Conservation (phyloP, 768 basidiomycete species). For the Rhodotorula babjevae region DNA sequence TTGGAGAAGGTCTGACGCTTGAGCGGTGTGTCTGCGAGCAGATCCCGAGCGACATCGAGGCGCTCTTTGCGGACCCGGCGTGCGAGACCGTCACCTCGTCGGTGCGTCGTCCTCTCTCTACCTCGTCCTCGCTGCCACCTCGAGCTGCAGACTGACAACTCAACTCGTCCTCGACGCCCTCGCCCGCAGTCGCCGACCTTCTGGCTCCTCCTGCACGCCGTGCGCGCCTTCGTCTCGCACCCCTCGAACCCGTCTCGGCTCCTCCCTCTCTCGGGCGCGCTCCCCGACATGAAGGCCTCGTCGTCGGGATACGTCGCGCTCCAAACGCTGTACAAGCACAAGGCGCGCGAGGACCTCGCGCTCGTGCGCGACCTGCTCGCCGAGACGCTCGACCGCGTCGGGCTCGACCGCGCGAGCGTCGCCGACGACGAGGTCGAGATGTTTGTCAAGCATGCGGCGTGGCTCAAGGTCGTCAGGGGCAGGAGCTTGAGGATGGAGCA, state of each 20-base stretch:
- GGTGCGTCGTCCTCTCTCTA: slow-evolving; percentile 40
- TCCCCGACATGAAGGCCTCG: slow-evolving; percentile 95
- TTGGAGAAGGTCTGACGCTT: no score
- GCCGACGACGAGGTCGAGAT: slow-evolving; percentile 46
- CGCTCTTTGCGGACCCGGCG: slow-evolving; percentile 62
- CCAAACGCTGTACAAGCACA: slow-evolving; percentile 75
- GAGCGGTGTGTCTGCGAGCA: slow-evolving; percentile 39
- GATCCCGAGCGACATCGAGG: slow-evolving; percentile 65
- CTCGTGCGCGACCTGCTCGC: slow-evolving; percentile 41
- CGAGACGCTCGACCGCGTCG: slow-evolving; percentile 32
- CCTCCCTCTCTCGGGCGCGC: slow-evolving; percentile 72
- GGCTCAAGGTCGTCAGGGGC: slow-evolving; percentile 47
- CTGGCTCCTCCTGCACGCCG: slow-evolving; percentile 70
- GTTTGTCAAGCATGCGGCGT: slow-evolving; percentile 50
- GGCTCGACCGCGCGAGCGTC: slow-evolving; percentile 28
- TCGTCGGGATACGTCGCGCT: slow-evolving; percentile 76
- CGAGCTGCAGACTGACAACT: background rate
- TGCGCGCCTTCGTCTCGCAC: slow-evolving; percentile 57
- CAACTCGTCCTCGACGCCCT: no score
- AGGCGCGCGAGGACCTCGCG: slow-evolving; percentile 52
- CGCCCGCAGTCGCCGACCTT: slow-evolving; percentile 68
- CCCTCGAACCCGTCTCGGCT: slow-evolving; percentile 53
- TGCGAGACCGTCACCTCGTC: slow-evolving; percentile 52
- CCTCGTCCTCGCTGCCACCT: background rate
- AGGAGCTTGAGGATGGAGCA: slow-evolving; percentile 43